These are phyloP conservation scores for Emericellopsis cladophorae DNA, from an alignment of 2,329 filamentous ascomycete genomes.

Conservation along the genomic window DNA sequence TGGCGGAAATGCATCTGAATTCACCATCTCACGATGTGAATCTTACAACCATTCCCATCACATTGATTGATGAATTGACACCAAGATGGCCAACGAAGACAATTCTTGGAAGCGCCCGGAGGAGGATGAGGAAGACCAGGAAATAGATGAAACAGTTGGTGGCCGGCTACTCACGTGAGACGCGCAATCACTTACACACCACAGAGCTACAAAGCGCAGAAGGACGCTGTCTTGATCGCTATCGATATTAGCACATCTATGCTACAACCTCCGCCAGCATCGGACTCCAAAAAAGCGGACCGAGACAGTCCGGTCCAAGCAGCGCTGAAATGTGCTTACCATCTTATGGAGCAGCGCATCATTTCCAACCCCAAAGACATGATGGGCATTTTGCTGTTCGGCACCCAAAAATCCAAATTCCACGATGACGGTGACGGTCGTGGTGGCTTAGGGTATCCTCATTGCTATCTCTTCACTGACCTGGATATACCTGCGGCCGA, in stretches of 20 bases:
- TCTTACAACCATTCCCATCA: background rate
- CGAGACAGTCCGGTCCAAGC: slow-evolving; percentile 68
- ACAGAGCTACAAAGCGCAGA: slow-evolving; percentile 79
- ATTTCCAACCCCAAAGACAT: slow-evolving; percentile 94
- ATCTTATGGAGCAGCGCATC: slow-evolving; percentile 95
- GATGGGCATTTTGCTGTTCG: slow-evolving; percentile 91
- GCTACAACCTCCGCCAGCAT: slow-evolving; percentile 53
- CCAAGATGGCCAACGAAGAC: slow-evolving; percentile 17
- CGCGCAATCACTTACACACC: slow-evolving; percentile 3
- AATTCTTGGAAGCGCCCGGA: slow-evolving; percentile 36
- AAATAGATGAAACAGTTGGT: slow-evolving; percentile 49
- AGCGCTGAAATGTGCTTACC: slow-evolving; percentile 85
- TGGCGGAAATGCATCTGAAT: background rate
- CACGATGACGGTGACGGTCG: slow-evolving; percentile 51
- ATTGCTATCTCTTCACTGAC: slow-evolving; percentile 86
- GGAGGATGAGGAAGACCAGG: slow-evolving; percentile 51
- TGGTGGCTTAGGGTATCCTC: slow-evolving; percentile 58
- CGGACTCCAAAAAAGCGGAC: slow-evolving; percentile 62
- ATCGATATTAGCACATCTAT: slow-evolving; percentile 88
- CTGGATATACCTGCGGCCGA: slow-evolving; percentile 77
- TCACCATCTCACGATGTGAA: background rate
- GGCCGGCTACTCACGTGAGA: background rate
- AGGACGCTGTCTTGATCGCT: slow-evolving; percentile 96
- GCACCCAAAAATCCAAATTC: slow-evolving; percentile 75
- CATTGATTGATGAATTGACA: too few species aligned